These are phyloP conservation scores for Yamadazyma dushanensis DNA, from an alignment of 1,139 yeast species.

Conservation along the genomic window DNA sequence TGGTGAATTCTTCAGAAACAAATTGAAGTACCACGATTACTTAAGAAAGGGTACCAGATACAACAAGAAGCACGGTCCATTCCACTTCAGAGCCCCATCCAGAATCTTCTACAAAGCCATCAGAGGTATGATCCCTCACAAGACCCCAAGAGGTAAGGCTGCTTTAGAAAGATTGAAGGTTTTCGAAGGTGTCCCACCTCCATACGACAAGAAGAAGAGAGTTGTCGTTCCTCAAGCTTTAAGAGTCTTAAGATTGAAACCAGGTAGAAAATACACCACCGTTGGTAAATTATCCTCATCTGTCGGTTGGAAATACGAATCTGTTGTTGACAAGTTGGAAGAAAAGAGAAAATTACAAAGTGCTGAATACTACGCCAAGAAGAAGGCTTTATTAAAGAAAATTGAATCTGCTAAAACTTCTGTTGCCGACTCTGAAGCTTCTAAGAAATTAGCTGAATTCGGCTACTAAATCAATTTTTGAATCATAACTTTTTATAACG, in stretches of 20 bases:
- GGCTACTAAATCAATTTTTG: conserved; percentile 58
- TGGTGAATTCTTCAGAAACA: conserved; percentile 99
- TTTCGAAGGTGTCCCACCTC: conserved; percentile 99
- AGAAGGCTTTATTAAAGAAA: conserved; percentile 95
- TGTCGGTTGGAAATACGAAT: conserved; percentile 99
- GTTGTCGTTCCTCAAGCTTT: conserved; percentile 99
- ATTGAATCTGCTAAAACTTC: conserved; percentile 80
- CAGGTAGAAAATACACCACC: conserved; percentile 99
- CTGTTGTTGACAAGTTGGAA: conserved; percentile 95
- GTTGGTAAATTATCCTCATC: conserved; percentile 94
- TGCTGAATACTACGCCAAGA: conserved; percentile 98
- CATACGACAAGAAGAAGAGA: conserved; percentile 99
- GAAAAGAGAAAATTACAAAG: conserved; percentile 99
- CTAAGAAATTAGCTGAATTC: conserved; percentile 73
- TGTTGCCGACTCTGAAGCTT: conserved; percentile 72
- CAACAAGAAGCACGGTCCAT: conserved; percentile 99
- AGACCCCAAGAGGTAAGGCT: conserved; percentile 99
- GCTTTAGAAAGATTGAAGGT: conserved; percentile 99
- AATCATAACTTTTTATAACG: conserved; percentile 9
- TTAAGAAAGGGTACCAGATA: conserved; percentile 98
- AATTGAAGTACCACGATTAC: conserved; percentile 99
- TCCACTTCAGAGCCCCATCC: conserved; percentile 99
- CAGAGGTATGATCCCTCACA: conserved; percentile 99
- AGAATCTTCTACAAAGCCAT: conserved; percentile 99
- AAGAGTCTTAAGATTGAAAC: conserved; percentile 98